phyloP scores from a whole-genome alignment of 768 basidiomycete genomes.

The Lentinula detonsa region DNA sequence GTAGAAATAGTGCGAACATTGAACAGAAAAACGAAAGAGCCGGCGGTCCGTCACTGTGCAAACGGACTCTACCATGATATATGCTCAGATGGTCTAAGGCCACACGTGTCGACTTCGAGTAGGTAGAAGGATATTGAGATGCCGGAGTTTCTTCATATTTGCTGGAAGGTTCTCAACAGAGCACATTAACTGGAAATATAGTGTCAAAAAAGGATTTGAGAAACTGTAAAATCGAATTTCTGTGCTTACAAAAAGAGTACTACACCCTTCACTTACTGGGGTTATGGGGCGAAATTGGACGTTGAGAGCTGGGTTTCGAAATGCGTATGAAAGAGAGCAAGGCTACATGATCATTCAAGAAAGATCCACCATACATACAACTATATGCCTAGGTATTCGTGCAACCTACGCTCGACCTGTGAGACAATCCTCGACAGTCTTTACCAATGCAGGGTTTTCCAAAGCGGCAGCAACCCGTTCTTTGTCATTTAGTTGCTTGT shows the following conservation, averaged over 20 bases:
- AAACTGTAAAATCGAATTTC: no score
- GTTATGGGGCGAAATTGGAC: no score
- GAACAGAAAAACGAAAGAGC: neutral
- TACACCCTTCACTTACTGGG: no score
- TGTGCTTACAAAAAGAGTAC: no score
- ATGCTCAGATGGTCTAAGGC: neutral
- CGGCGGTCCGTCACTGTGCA: neutral
- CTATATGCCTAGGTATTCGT: neutral
- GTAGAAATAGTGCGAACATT: neutral
- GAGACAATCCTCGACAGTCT: slow-evolving; percentile 81
- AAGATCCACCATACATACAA: neutral
- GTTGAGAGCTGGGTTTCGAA: no score
- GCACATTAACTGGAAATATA: no score
- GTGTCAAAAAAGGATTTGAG: no score
- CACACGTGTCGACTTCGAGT: neutral
- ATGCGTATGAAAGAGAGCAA: no score
- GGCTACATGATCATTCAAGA: neutral
- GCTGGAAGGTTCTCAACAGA: no score
- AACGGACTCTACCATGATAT: neutral
- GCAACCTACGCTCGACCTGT: neutral
- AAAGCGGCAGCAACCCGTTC: slow-evolving; percentile 96
- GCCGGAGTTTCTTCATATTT: no score
- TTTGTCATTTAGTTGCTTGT: slow-evolving; percentile 98
- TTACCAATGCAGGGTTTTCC: slow-evolving; percentile 82
- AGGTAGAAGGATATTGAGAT: no score